Evolutionary conservation across 75 land plant species (phyloP), one percentile per base, ranked within the genome.

Genomic region (Gnetum montanum): DNA sequence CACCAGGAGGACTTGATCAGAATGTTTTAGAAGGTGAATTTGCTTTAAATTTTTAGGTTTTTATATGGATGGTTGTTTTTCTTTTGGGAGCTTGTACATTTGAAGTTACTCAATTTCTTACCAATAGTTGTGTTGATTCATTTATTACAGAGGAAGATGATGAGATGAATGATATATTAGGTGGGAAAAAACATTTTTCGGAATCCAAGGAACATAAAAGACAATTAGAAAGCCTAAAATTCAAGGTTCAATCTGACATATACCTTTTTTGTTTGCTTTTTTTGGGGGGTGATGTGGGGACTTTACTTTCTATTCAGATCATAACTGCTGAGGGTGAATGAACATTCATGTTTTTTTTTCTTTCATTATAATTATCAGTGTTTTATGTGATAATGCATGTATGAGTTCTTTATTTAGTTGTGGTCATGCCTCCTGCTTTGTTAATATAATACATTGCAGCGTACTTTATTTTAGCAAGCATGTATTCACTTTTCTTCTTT

Each of bases 211-310:
- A 52, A 25, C 55, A 52, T 24, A 52, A 52, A 33, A 52, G 4
- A 3, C 55, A 52, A 24, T 52, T 52, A 52, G 55, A 52, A 36
- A 52, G 55, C 19, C 55, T 52, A 13, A 52, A 52, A 31, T 34
- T 31, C 23, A 52, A 52, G 36, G 55, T 52, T 6, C 16, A 35
- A 31, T 31, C 31, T 10, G 4, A 15, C 8, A 18, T 8, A 19
- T 51, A 23, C 22, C 31, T 51, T n/a, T n/a, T n/a, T n/a, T n/a
- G n/a, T n/a, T n/a, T n/a, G n/a, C n/a, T n/a, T n/a, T n/a, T n/a
- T n/a, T n/a, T n/a, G n/a, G n/a, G n/a, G n/a, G n/a, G n/a, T n/a
- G n/a, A n/a, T n/a, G n/a, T n/a, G n/a, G n/a, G n/a, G n/a, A n/a
- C n/a, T n/a, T n/a, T n/a, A n/a, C n/a, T n/a, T n/a, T n/a, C n/a